Conservation (phyloP, 2,329 filamentous ascomycete genomes). For the Boeremia lycopersici region DNA sequence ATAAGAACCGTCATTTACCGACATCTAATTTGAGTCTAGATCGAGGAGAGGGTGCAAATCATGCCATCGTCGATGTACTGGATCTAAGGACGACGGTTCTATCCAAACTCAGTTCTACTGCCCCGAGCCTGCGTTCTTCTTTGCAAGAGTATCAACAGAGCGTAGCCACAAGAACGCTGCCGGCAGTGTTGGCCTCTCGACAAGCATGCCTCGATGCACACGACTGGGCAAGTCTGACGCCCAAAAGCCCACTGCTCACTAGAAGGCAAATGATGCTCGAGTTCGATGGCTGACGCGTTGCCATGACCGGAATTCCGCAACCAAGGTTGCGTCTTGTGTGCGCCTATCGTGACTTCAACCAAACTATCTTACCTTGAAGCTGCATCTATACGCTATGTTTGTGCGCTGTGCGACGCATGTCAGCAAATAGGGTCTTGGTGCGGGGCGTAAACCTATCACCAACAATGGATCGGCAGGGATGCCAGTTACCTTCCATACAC, state of each 20-base stretch:
- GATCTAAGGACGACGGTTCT: slow-evolving; percentile 1
- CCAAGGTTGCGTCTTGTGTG: not conserved
- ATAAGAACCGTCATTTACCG: not conserved
- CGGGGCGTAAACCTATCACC: not conserved
- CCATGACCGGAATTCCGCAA: not conserved
- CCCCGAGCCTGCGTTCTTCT: not conserved
- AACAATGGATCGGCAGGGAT: not conserved
- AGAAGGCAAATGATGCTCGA: slow-evolving; percentile 7
- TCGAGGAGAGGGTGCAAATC: slow-evolving; percentile 10
- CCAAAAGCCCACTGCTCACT: slow-evolving; percentile 4
- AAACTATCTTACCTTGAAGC: not conserved
- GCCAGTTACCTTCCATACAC: not conserved
- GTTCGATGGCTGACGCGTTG: not conserved
- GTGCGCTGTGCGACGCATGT: slow-evolving; percentile 9
- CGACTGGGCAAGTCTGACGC: slow-evolving; percentile 7
- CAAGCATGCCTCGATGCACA: slow-evolving; percentile 18
- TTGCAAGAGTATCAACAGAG: slow-evolving; percentile 1
- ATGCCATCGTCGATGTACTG: slow-evolving; percentile 12
- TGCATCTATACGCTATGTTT: not conserved
- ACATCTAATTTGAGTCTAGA: not conserved
- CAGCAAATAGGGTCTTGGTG: slow-evolving; percentile 9
- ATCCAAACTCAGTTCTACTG: not conserved
- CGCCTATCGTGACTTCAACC: not conserved
- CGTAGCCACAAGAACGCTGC: slow-evolving; percentile 1
- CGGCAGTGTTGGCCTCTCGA: slow-evolving; percentile 9